phyloP scores from a whole-genome alignment of 1,284 basidiomycete genomes.

The Pisolithus thermaeus region DNA sequence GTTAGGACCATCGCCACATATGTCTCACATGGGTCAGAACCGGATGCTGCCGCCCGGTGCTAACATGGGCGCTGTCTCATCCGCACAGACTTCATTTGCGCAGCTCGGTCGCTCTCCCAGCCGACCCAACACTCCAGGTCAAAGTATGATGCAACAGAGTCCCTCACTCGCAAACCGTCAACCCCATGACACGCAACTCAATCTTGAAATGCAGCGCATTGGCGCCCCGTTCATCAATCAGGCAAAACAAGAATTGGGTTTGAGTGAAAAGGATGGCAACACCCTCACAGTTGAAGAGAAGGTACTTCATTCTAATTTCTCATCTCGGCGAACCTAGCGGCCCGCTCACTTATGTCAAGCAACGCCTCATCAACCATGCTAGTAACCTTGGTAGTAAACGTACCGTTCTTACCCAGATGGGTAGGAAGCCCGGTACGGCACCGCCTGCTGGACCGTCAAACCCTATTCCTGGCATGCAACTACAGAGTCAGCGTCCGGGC shows the following conservation, averaged over 20 bases:
- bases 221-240: constrained; percentile 26
- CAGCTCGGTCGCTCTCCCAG: constrained; percentile 48
- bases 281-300: constrained; percentile 48
- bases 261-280: constrained; percentile 45
- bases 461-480: constrained; percentile 21
- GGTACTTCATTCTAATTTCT: constrained; percentile 31
- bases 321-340: not conserved
- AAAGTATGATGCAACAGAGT: constrained; percentile 45
- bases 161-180: constrained; percentile 48
- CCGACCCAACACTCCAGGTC: constrained; percentile 47
- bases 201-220: constrained; percentile 35
- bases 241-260: constrained; percentile 42
- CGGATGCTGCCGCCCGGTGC: constrained; percentile 44
- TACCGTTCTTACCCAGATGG: constrained; percentile 14
- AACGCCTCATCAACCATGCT: constrained; percentile 29
- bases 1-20: constrained; percentile 44
- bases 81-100: constrained; percentile 36
- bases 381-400: constrained; percentile 10
- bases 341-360: constrained; percentile 28
- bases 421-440: constrained; percentile 28
- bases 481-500: constrained; percentile 21
- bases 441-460: constrained; percentile 35
- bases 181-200: constrained; percentile 30
- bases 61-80: constrained; percentile 31
- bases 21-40: constrained; percentile 38